Conservation (phyloP, 441 rosid species). For the Bruguiera hainesii region DNA sequence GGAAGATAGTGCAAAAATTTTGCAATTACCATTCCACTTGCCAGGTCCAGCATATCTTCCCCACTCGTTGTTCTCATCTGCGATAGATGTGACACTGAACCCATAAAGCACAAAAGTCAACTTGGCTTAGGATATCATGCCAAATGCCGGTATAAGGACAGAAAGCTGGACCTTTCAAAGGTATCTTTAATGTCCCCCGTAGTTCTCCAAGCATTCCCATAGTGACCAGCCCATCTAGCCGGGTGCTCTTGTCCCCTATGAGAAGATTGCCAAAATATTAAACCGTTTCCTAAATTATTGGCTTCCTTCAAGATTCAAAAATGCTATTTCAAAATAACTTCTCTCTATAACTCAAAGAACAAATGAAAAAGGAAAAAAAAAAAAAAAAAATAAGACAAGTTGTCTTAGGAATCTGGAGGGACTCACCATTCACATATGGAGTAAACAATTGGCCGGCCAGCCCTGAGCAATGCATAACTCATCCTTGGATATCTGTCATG, state of each 20-base stretch:
- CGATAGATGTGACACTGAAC: constrained; percentile 42
- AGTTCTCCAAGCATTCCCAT: constrained; percentile 71
- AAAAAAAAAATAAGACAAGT: neutral
- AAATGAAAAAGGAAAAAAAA: too few species aligned
- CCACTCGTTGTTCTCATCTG: constrained; percentile 53
- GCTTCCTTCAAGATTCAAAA: neutral
- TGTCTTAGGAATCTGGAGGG: neutral
- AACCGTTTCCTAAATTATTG: neutral
- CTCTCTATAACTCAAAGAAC: neutral
- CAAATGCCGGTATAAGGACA: constrained; percentile 14
- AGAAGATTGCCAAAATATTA: neutral
- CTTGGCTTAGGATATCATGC: neutral
- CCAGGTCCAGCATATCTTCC: constrained; percentile 56
- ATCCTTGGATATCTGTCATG: constrained; percentile 42
- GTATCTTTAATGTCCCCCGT: constrained; percentile 48
- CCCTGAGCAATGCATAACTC: constrained; percentile 48
- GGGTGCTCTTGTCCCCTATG: constrained; percentile 56
- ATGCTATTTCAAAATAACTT: neutral
- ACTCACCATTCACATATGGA: constrained; percentile 65
- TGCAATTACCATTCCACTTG: constrained; percentile 51
- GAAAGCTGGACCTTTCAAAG: constrained; percentile 37
- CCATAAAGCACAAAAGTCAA: constrained; percentile 15
- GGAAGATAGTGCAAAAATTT: neutral
- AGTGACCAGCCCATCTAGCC: constrained; percentile 51
- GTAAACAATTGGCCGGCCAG: constrained; percentile 50